Base-by-base conservation (phyloP, 1,284 basidiomycete genomes). In the Wallemia mellicola region DNA sequence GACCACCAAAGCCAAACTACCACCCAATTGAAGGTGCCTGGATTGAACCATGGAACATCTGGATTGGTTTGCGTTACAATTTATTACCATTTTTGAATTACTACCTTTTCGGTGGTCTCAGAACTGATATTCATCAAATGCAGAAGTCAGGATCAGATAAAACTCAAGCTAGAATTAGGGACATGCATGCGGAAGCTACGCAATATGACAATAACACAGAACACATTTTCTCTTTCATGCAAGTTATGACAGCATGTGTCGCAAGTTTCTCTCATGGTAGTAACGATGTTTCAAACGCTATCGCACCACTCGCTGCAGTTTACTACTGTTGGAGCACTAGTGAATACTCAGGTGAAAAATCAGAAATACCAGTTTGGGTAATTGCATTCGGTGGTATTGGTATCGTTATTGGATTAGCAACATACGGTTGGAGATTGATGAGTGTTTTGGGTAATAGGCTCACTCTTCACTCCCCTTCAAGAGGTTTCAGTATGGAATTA, bases 401-500 rank as follows among this genome's bases (percentile, higher is more conserved):
- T 56, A 64, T 75, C 48, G 72, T 74, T 60, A 64, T 74, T 60
- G 73, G 73, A 62, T 68, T 74, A 28, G 66, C 70, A 27, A 73
- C 72, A 24, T 74, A 72, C 64, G 70, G 70, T 38, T 68, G 67
- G 63, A 69, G 70, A 63, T 66, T 69, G 60, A 67, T 68, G 64
- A 32, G 61, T 2, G 68, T 70, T 17, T 67, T 74, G 61, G 73
- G 73, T 27, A 74, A 74, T 69, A 66, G 67, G 26, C 67, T 74
- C 60, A 74, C 73, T 7, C 67, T 73, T 56, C 66, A 68, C 62
- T 73, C 72, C 1, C 74, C 73, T 1, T 72, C 71, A 11, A 70
- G 74, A 60, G 74, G 73, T 24, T 73, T 73, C 66, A 69, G 68
- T 7, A 75, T 75, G 73, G 73, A 75, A 64, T 64, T 74, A 28